Base-by-base conservation (phyloP, 495 filamentous ascomycete genomes). In the Thozetella sp. region DNA sequence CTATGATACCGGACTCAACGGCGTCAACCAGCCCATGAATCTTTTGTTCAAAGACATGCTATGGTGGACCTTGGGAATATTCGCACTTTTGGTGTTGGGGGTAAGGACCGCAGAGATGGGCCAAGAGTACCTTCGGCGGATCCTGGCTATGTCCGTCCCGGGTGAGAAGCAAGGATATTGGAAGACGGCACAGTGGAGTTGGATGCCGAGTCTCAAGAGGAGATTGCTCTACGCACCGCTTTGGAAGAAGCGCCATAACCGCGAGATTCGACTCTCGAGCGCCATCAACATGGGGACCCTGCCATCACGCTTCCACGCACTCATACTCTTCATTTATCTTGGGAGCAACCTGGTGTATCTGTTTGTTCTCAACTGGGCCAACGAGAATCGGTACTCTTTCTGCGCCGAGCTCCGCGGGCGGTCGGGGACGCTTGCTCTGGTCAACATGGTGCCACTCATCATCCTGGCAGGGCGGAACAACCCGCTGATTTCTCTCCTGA, bases 381-480 rank as follows among this genome's bases (percentile, higher is more conserved):
- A 72, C 59, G 63, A 64, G 57, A 83, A 81, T 72, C 74, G 59
- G 58, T 86, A 76, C 58, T 73, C 79, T 4, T 75, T 90, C n/a
- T 72, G 69, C 27, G 79, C 77, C 55, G 78, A 81, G 61, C 72
- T 97, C 25, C 88, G 95, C 58, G 93, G 93, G 43, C 89, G 95
- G 50, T 90, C 90, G 22, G 95, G 95, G 48, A 88, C 87, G 43
- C 81, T 99, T 61, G 85, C 94, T 1, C 79, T 88, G 23, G 83
- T 96, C 59, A 99, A 96, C 72, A 90, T 98, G 88, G 83, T 97
- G n/a, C 92, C 93, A 4, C 82, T 97, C 22, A 84, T 99, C 62
- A 77, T 98, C 55, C 84, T 97, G 59, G 94, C 93, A 17, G 87
- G 92, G 22, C 88, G 94, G 64, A 98, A 98, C 77, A 98, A 97